These are phyloP conservation scores for Talaromyces sp. DNA, from an alignment of 2,329 filamentous ascomycete genomes.

Conservation along the genomic window DNA sequence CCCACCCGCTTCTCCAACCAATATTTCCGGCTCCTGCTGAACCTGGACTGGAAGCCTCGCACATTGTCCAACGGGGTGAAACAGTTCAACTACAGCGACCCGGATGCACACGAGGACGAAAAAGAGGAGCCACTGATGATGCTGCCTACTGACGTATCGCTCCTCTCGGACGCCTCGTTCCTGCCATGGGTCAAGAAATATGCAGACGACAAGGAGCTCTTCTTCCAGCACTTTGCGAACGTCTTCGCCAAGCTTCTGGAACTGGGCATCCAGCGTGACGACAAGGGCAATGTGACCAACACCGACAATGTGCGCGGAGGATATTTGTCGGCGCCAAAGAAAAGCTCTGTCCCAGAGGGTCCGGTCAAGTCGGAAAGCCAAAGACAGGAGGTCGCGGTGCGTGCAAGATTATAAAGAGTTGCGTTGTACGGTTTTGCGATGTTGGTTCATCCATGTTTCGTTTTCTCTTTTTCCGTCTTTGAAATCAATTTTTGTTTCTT, in stretches of 20 bases:
- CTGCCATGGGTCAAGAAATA: slow-evolving; percentile 53
- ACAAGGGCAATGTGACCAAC: slow-evolving; percentile 47
- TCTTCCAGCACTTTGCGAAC: slow-evolving; percentile 55
- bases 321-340: slow-evolving; percentile 46
- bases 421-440: neutral
- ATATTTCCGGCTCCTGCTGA: slow-evolving; percentile 50
- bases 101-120: slow-evolving; percentile 40
- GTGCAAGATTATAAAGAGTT: slow-evolving; percentile 1
- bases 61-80: slow-evolving; percentile 47
- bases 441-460: neutral
- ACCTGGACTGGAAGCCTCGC: slow-evolving; percentile 50
- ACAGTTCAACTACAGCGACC: slow-evolving; percentile 56
- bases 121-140: slow-evolving; percentile 57
- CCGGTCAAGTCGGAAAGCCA: slow-evolving; percentile 7
- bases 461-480: neutral
- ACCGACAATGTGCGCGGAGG: slow-evolving; percentile 53
- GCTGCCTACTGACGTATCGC: slow-evolving; percentile 58
- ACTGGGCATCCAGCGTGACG: slow-evolving; percentile 54
- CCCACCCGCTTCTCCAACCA: slow-evolving; percentile 55
- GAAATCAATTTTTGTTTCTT: neutral
- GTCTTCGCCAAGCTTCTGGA: slow-evolving; percentile 58
- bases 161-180: slow-evolving; percentile 50
- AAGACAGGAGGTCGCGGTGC: neutral
- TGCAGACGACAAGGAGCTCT: slow-evolving; percentile 55
- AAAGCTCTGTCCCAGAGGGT: slow-evolving; percentile 2